Conservation (phyloP, 768 basidiomycete species). For the Pulveroboletus sp. region DNA sequence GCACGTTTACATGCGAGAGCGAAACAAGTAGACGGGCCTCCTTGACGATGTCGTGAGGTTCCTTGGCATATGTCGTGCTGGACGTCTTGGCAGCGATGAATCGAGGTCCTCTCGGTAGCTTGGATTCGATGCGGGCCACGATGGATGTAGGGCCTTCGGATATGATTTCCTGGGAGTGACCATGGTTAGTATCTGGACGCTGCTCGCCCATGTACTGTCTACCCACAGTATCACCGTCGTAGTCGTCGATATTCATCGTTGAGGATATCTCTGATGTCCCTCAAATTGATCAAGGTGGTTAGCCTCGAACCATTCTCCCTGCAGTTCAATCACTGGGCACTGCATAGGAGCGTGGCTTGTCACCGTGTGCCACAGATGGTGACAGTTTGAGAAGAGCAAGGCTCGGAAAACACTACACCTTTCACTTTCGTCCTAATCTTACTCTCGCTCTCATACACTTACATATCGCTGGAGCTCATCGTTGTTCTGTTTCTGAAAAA, state of each 20-base stretch:
- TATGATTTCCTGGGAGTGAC: conserved; percentile 17
- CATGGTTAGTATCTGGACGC: conserved; percentile 2
- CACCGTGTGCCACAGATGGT: not conserved
- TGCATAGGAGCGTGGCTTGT: not conserved
- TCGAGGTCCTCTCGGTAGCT: conserved; percentile 4
- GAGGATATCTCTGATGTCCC: not conserved
- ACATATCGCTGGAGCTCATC: not conserved
- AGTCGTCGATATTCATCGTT: conserved; percentile 7
- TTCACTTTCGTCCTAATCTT: not conserved
- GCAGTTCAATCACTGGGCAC: not conserved
- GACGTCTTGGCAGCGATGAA: conserved; percentile 48
- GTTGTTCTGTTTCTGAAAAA: not conserved
- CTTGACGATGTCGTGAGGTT: conserved; percentile 68
- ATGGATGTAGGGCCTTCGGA: conserved; percentile 23
- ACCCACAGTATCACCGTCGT: conserved; percentile 8
- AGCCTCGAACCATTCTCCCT: not conserved
- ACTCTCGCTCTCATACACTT: not conserved
- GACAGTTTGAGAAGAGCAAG: not conserved
- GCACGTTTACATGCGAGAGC: conserved; percentile 51
- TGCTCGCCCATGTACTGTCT: not conserved
- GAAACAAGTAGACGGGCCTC: conserved; percentile 49
- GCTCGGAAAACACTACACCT: not conserved
- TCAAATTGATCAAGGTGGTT: not conserved
- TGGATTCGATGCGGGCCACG: conserved; percentile 18
- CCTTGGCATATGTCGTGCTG: conserved; percentile 41